Percentiles rank a stretch among this genome's conserved stretches.
phyloP scores from a whole-genome alignment of 352 stramenopile species.

The Phytophthora hybrid region DNA sequence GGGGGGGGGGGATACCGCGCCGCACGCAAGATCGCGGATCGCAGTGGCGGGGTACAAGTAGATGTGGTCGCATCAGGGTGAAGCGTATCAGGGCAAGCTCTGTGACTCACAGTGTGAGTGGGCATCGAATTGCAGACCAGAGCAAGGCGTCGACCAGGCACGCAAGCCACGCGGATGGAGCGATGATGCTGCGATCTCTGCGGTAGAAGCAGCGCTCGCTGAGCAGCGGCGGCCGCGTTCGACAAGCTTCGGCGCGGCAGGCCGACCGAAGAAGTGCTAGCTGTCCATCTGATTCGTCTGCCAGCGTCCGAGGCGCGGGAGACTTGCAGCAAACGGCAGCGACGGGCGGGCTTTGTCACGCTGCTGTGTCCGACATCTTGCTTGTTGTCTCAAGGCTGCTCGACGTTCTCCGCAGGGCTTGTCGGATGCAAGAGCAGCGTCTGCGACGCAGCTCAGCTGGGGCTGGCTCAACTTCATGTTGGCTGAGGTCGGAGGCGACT shows the following conservation, averaged over 20 bases:
- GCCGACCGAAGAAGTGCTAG: constrained; percentile 3
- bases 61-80: too few species aligned
- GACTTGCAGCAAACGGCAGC: background rate
- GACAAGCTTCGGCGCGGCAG: constrained; percentile 4
- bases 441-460: background rate
- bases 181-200: background rate
- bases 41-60: too few species aligned
- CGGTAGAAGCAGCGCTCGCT: background rate
- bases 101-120: too few species aligned
- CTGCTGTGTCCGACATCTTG: constrained; percentile 13
- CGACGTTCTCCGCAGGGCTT: background rate
- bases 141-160: background rate
- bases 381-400: constrained; percentile 21
- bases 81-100: too few species aligned
- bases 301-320: background rate
- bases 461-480: background rate
- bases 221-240: background rate
- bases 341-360: constrained; percentile 16
- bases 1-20: background rate
- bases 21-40: background rate
- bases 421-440: too few species aligned
- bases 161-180: background rate
- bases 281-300: constrained; percentile 40
- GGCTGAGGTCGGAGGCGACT: background rate
- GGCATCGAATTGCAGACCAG: background rate